Conservation (phyloP, 495 filamentous ascomycete species). For the Echria macrotheca region DNA sequence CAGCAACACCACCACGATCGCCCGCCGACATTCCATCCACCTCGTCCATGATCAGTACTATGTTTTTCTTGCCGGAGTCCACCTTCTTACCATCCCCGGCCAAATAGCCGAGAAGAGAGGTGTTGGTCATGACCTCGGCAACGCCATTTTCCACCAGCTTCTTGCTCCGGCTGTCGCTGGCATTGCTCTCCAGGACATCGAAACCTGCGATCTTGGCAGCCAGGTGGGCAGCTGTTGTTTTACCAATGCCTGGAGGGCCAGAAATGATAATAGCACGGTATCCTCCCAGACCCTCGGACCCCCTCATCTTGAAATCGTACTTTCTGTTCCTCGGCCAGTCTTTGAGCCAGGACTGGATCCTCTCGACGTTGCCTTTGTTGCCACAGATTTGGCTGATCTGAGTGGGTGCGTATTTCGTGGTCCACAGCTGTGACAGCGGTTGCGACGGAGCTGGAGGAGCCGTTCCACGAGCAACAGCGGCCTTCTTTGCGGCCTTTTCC, state of each 20-base stretch:
- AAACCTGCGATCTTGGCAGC: constrained; percentile 90
- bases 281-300: constrained; percentile 71
- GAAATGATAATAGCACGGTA: constrained; percentile 87
- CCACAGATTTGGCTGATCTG: constrained; percentile 84
- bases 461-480: constrained; percentile 37
- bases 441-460: constrained; percentile 33
- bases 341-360: constrained; percentile 77
- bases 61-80: constrained; percentile 76
- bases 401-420: constrained; percentile 88
- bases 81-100: constrained; percentile 77
- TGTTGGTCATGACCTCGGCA: constrained; percentile 86
- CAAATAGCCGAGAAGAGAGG: constrained; percentile 86
- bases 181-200: constrained; percentile 91
- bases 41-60: constrained; percentile 97
- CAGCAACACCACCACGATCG: constrained; percentile 92
- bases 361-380: constrained; percentile 88
- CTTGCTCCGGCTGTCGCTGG: constrained; percentile 95
- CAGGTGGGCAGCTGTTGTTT: constrained; percentile 94
- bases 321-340: constrained; percentile 73
- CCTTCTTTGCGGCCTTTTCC: constrained; percentile 42
- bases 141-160: constrained; percentile 88
- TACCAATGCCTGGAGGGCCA: constrained; percentile 93
- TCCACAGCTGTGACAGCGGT: constrained; percentile 75
- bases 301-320: constrained; percentile 67
- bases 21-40: constrained; percentile 99